Conservation (phyloP, 352 stramenopile genomes). For the Thraustochytrium sp. region DNA sequence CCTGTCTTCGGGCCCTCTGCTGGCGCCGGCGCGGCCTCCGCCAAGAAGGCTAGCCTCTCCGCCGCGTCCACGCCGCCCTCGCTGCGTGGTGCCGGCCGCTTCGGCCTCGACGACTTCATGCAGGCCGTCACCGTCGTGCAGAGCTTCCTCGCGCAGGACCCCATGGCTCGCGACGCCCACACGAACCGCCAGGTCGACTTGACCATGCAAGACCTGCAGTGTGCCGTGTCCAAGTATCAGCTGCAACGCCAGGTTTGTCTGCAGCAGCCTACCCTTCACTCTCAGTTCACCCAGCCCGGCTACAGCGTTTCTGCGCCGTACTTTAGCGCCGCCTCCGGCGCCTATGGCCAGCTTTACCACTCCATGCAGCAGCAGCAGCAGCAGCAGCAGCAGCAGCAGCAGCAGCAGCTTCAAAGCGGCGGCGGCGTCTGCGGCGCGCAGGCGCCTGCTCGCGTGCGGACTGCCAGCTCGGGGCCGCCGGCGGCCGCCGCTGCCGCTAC, state of each 20-base stretch:
- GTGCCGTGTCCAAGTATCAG: conserved; percentile 1
- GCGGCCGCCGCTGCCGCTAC: too few relatives aligned
- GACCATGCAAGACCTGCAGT: conserved; percentile 62
- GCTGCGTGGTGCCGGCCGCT: not conserved
- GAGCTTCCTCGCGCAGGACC: conserved; percentile 49
- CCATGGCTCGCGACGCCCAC: conserved; percentile 52
- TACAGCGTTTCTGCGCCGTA: too few relatives aligned
- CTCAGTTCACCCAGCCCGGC: too few relatives aligned
- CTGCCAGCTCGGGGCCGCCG: too few relatives aligned
- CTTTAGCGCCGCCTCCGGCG: not conserved
- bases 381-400: conserved; percentile 16
- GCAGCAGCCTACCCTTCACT: too few relatives aligned
- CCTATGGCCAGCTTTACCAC: not conserved
- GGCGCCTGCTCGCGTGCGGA: too few relatives aligned
- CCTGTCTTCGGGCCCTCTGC: not conserved
- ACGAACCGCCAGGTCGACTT: conserved; percentile 58
- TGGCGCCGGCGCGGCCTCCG: not conserved
- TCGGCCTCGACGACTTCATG: not conserved
- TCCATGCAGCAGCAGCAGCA: not conserved
- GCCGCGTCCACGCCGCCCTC: not conserved
- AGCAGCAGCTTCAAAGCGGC: not conserved
- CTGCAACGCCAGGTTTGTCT: not conserved
- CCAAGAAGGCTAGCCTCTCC: not conserved
- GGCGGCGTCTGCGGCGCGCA: too few relatives aligned
- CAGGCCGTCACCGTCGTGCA: not conserved